Base-by-base conservation (phyloP, 495 filamentous ascomycete species). In the Chlorociboria aeruginascens region DNA sequence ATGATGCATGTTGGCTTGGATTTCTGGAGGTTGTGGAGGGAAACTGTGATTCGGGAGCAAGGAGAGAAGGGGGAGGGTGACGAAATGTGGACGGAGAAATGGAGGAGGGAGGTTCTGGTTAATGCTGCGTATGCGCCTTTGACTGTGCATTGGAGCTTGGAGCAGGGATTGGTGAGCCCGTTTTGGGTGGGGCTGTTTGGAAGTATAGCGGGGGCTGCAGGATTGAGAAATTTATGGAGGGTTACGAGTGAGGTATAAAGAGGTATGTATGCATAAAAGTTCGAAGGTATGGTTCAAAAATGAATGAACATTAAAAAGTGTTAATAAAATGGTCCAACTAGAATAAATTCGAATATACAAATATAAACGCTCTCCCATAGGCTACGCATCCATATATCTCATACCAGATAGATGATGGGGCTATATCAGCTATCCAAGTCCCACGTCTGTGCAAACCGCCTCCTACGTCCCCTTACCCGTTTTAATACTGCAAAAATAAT, bases 61-160 rank as follows among this genome's bases (percentile, higher is more conserved):
- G 62, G 57, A 34, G 33, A 12, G 2, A 46, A 34, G n/a, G 48
- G 20, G 3, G 48, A 50, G 16, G 61, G 61, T 48, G 57, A 63
- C 33, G 61, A 60, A 33, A 66, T 51, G 51, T 72, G 64, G 70
- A 52, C 47, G 41, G 61, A 49, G 11, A 50, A 56, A 33, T 75
- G 72, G 75, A 63, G 56, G 49, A 69, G 57, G 51, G 67, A 65
- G 48, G 43, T 76, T 40, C 53, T 65, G 13, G 56, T 66, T 32
- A 76, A 78, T 53, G 53, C 69, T 48, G 76, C 76, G 29, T 78
- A 68, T 67, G 73, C 73, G 30, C 75, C 73, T 49, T 58, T 78
- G 46, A 78, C 75, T 35, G 60, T 94, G 28, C 90, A 95, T 68
- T 95, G 85, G 85, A 84, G 85, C 57, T 57, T 80, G 13, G 82